Percentiles rank a stretch among this genome's conserved stretches.
Evolutionary conservation across 208 protist genomes (phyloP).

Genomic region (Leishmania turanica): DNA sequence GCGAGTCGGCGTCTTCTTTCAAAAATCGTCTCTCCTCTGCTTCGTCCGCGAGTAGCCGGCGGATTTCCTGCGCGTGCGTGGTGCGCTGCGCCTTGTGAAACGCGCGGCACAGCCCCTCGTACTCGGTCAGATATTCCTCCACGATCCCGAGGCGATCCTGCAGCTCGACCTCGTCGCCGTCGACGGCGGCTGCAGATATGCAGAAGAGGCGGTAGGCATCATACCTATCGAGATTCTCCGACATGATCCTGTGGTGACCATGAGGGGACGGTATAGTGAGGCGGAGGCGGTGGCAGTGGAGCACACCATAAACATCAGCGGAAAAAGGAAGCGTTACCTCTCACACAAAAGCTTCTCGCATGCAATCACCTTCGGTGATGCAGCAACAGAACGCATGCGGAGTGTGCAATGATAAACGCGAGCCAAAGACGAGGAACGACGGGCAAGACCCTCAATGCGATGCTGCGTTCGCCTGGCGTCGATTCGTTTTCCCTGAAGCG

Average conservation of each 20-base stretch:
- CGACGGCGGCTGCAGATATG: conserved; percentile 16
- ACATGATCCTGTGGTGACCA: background rate
- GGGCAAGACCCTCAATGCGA: background rate
- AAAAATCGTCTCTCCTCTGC: conserved; percentile 63
- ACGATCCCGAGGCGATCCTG: conserved; percentile 43
- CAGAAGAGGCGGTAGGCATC: conserved; percentile 31
- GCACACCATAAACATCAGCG: background rate
- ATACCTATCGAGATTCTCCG: conserved; percentile 27
- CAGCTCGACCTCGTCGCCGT: conserved; percentile 28
- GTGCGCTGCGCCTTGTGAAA: conserved; percentile 4
- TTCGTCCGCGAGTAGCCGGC: conserved; percentile 38
- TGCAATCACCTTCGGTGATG: background rate
- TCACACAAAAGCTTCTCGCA: background rate
- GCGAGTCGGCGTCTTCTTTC: conserved; percentile 32
- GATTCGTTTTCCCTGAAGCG: background rate
- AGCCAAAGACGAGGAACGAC: background rate
- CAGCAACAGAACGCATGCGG: background rate
- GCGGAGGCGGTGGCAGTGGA: background rate
- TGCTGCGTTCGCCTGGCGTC: background rate
- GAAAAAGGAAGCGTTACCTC: background rate
- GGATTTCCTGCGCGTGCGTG: conserved; percentile 7
- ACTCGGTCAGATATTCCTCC: conserved; percentile 40
- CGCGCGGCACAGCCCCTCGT: conserved; percentile 21
- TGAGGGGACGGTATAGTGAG: background rate
- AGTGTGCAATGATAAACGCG: background rate